Conservation (phyloP, 2,329 filamentous ascomycete genomes). For the Trichoderma guizhouense region DNA sequence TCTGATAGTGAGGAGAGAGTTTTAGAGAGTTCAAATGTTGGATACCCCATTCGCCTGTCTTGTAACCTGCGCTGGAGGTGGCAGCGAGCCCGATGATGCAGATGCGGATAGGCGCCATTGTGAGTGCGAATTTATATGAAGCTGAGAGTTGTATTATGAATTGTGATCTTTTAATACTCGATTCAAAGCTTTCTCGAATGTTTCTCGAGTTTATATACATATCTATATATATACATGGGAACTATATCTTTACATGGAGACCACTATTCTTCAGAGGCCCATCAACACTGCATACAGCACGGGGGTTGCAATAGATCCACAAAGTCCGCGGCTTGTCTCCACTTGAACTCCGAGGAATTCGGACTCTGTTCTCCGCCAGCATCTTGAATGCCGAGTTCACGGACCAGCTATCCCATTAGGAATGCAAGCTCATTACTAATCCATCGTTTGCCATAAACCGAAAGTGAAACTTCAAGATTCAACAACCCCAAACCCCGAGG, state of each 20-base stretch:
- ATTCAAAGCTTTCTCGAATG: background rate
- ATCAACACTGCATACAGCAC: background rate
- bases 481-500: background rate
- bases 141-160: background rate
- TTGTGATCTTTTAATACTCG: background rate
- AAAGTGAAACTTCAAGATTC: background rate
- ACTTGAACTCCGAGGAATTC: constrained; percentile 6
- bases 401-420: background rate
- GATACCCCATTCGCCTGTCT: constrained; percentile 5
- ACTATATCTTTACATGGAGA: background rate
- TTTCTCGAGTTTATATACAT: background rate
- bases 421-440: background rate
- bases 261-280: background rate
- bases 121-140: background rate
- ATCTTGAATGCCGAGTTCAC: background rate
- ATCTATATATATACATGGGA: background rate
- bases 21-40: background rate
- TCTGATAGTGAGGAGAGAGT: background rate
- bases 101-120: constrained; percentile 10
- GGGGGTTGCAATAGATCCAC: background rate
- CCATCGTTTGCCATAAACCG: background rate
- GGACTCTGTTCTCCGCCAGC: background rate
- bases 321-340: constrained; percentile 2
- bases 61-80: background rate
- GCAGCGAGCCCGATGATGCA: constrained; percentile 6